Evolutionary conservation across 2,329 filamentous ascomycete species (phyloP), one percentile per base, ranked within the genome.

Genomic region (Trichophyton benhamiae): DNA sequence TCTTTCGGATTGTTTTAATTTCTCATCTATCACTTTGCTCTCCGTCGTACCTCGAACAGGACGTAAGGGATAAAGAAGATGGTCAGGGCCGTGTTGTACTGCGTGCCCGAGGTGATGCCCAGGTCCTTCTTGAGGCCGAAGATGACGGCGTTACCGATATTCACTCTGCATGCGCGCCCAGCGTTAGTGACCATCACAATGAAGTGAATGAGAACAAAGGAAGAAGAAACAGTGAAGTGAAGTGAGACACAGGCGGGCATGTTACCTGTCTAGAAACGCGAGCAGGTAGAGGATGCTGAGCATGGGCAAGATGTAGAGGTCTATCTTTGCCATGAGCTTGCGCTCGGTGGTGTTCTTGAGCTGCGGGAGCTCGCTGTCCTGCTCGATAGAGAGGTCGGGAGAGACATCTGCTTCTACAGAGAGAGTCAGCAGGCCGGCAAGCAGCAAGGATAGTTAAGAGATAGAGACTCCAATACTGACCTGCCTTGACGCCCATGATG

Each of bases 11-110:
- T 7, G 25, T 27, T 27, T 6, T 25, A 6, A 36, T 36, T 33
- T 33, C 30, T 33, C 33, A 8, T 11, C 9, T 36, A 36, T 36
- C 11, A 36, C 25, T 36, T 20, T 20, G 20, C 20, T 20, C 20
- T 20, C 20, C 8, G 11, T 38, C 42, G 38, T 63, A 66, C 65
- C 62, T 76, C 74, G 57, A 72, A 76, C 60, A 88, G 68, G 67
- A 88, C 78, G 70, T 91, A 92, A 0, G 88, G 87, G 0, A 91
- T 82, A 73, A 91, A 92, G 77, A 92, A 91, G 68, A 91, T 89
- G 61, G 86, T 87, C 63, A 91, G 78, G 1, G 86, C 86, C 13
- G 85, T 88, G 72, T 90, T 91, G 75, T 88, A 91, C 68, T 88
- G 76, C 3, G 70, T 78, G 25, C 79, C 75, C 0, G 66, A 65